Percentiles rank a stretch among this genome's conserved stretches.
Conservation (phyloP, 1,284 basidiomycete genomes). For the Lignosus rhinocerotis region DNA sequence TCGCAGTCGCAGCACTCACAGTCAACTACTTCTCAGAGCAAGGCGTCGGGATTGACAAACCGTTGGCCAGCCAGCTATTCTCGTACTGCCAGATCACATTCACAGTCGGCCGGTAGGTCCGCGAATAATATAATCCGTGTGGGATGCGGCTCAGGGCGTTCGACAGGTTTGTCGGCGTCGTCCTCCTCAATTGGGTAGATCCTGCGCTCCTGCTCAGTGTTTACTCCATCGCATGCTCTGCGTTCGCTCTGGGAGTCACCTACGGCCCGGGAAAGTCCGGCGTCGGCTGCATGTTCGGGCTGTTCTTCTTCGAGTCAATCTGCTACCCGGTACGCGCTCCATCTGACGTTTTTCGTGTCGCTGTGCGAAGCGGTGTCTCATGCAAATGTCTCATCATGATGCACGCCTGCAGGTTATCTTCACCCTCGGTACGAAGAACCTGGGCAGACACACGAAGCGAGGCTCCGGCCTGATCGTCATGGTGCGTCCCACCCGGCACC, state of each 20-base stretch:
- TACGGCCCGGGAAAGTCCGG: conserved; percentile 55
- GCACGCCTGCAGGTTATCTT: conserved; percentile 54
- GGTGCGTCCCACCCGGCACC: conserved; percentile 30
- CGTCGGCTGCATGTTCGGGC: conserved; percentile 61
- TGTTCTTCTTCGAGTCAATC: conserved; percentile 81
- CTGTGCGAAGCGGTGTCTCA: background rate
- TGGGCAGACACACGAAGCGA: conserved; percentile 69
- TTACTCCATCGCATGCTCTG: conserved; percentile 52
- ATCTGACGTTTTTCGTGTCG: conserved; percentile 4
- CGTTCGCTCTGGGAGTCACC: conserved; percentile 57
- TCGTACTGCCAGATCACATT: conserved; percentile 77
- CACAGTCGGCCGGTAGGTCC: conserved; percentile 58
- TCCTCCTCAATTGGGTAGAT: conserved; percentile 63
- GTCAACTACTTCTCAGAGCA: conserved; percentile 71
- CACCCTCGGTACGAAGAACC: conserved; percentile 68
- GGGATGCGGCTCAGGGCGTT: background rate
- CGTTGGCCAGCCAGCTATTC: conserved; percentile 62
- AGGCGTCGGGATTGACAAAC: conserved; percentile 54
- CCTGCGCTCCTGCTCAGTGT: conserved; percentile 62
- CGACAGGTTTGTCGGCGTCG: conserved; percentile 60
- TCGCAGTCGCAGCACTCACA: conserved; percentile 71
- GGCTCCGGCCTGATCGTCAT: conserved; percentile 73
- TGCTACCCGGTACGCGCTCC: conserved; percentile 55
- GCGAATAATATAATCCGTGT: background rate
- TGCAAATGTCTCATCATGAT: background rate